A percentile compares a stretch with the other conserved stretches of the same genome.
Evolutionary conservation across 1,284 basidiomycete genomes (phyloP).

Genomic region (Vanrija sp.): DNA sequence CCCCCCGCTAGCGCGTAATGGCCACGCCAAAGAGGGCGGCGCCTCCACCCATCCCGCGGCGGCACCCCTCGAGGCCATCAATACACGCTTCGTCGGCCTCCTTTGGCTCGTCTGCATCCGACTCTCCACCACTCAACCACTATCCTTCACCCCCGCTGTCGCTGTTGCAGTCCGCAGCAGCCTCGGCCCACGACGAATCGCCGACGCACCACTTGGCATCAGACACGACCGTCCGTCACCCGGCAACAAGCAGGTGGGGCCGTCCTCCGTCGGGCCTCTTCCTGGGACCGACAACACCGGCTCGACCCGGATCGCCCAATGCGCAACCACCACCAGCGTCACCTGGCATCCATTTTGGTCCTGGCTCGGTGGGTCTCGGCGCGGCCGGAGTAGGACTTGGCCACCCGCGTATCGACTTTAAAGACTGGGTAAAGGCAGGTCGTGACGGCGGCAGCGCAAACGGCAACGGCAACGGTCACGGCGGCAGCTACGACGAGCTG

Average conservation of each 20-base stretch:
- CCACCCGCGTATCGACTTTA: conserved; percentile 20
- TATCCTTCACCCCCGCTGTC: too few relatives aligned
- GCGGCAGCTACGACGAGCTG: too few relatives aligned
- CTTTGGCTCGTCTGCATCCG: neutral
- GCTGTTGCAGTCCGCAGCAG: too few relatives aligned
- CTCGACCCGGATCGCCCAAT: conserved; percentile 2
- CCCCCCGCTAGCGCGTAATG: neutral
- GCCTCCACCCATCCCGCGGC: conserved; percentile 15
- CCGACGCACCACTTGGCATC: too few relatives aligned
- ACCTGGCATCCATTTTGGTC: neutral
- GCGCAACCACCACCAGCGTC: conserved; percentile 3
- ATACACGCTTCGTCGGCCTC: neutral
- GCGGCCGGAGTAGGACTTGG: conserved; percentile 13
- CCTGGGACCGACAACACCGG: neutral
- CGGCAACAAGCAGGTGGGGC: too few relatives aligned
- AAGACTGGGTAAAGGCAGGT: conserved; percentile 23
- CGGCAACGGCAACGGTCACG: too few relatives aligned
- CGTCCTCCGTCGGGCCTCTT: too few relatives aligned
- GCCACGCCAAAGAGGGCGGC: neutral
- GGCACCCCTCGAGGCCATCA: conserved; percentile 14
- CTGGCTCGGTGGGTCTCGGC: conserved; percentile 2
- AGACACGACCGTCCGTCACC: too few relatives aligned
- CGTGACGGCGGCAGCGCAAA: neutral
- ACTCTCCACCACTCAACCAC: neutral
- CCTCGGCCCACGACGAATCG: too few relatives aligned